Evolutionary conservation across 1,284 basidiomycete species (phyloP).

Genomic region (Boletus holoroseus): DNA sequence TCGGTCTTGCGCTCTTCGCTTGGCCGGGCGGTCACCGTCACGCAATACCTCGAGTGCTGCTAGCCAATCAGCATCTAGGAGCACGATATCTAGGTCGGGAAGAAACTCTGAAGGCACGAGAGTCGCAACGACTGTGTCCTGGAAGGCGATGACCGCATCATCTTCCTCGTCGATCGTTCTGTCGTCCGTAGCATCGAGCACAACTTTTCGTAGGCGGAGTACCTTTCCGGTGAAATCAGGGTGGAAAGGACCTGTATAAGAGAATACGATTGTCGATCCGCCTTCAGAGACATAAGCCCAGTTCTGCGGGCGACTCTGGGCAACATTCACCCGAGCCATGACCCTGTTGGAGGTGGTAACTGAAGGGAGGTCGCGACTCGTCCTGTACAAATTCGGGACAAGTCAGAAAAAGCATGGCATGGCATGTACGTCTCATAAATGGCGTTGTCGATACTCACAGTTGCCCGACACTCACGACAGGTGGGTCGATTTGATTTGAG

Average conservation of each 20-base stretch:
- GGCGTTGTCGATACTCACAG: neutral
- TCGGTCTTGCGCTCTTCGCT: slow-evolving; percentile 48
- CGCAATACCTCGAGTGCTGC: slow-evolving; percentile 43
- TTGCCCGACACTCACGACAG: neutral
- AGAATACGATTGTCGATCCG: slow-evolving; percentile 83
- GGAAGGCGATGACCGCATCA: slow-evolving; percentile 60
- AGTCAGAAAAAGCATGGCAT: neutral
- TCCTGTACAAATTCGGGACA: neutral
- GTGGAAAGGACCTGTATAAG: slow-evolving; percentile 57
- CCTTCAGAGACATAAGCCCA: slow-evolving; percentile 89
- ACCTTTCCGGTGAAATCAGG: slow-evolving; percentile 56
- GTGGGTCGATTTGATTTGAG: neutral
- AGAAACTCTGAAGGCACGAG: slow-evolving; percentile 58
- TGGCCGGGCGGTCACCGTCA: slow-evolving; percentile 49
- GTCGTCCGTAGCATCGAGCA: slow-evolving; percentile 1
- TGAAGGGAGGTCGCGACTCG: neutral
- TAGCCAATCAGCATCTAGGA: slow-evolving; percentile 61
- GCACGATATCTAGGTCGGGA: slow-evolving; percentile 49
- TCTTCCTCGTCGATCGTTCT: slow-evolving; percentile 34
- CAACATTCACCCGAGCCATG: slow-evolving; percentile 20
- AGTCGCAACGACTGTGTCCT: slow-evolving; percentile 51
- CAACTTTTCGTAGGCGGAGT: slow-evolving; percentile 66
- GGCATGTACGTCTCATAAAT: neutral
- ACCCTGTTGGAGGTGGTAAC: neutral
- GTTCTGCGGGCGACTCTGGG: slow-evolving; percentile 47